Percentiles rank a stretch among this genome's conserved stretches.
phyloP scores from a whole-genome alignment of 2,329 filamentous ascomycete genomes.

The Curvularia sp. region DNA sequence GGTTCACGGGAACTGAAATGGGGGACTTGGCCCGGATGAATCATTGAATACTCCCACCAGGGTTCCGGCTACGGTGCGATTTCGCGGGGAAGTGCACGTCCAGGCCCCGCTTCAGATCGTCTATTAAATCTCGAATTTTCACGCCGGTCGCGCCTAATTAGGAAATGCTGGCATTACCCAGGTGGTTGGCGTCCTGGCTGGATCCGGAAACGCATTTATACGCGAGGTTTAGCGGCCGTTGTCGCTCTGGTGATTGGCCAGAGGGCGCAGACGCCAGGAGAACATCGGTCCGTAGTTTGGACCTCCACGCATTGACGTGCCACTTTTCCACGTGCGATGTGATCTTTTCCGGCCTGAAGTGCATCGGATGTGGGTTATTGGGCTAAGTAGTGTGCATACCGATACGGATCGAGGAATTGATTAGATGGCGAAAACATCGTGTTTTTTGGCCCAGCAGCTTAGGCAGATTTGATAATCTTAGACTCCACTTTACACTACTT shows the following conservation, averaged over 20 bases:
- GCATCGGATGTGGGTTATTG: constrained; percentile 5
- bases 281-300: constrained; percentile 12
- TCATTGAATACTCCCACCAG: constrained; percentile 4
- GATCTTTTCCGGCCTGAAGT: constrained; percentile 22
- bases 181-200: constrained; percentile 2
- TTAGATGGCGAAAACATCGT: neutral
- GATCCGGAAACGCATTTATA: constrained; percentile 22
- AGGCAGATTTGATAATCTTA: neutral
- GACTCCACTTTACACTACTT: neutral
- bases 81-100: constrained; percentile 5
- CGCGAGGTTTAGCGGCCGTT: constrained; percentile 15
- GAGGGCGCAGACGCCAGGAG: neutral
- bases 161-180: constrained; percentile 18
- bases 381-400: neutral
- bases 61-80: constrained; percentile 1
- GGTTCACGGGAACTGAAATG: constrained; percentile 3
- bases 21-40: constrained; percentile 18
- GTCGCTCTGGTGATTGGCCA: constrained; percentile 18
- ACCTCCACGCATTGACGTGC: constrained; percentile 14
- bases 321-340: constrained; percentile 6
- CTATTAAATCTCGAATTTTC: constrained; percentile 1
- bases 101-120: constrained; percentile 2
- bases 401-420: neutral
- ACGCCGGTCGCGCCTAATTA: constrained; percentile 8
- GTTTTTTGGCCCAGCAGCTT: neutral